Conservation (phyloP, 2,329 filamentous ascomycete genomes). For the Alternaria sp. region DNA sequence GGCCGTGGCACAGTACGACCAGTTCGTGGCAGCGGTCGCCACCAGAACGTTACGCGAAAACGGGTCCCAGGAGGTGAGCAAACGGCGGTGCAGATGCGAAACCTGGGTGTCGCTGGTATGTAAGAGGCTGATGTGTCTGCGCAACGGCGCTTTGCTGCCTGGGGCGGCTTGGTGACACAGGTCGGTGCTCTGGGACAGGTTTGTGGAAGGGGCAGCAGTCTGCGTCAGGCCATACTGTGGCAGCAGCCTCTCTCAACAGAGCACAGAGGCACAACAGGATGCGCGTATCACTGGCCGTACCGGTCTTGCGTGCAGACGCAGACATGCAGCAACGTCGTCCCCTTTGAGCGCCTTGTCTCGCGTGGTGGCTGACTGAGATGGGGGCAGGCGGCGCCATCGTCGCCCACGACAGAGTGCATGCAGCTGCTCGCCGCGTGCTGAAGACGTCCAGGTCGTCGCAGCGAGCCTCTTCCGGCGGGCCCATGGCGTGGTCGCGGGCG, state of each 20-base stretch:
- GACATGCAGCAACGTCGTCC: constrained; percentile 19
- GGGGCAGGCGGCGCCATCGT: neutral
- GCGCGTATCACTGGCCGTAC: constrained; percentile 15
- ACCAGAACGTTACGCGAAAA: constrained; percentile 38
- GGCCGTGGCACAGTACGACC: constrained; percentile 16
- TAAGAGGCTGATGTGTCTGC: constrained; percentile 14
- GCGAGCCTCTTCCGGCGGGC: neutral
- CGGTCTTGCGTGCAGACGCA: constrained; percentile 22
- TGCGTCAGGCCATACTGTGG: constrained; percentile 14
- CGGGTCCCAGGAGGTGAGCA: constrained; percentile 30
- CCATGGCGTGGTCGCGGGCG: neutral
- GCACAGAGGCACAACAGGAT: constrained; percentile 10
- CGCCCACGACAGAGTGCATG: neutral
- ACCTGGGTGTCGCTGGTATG: constrained; percentile 18
- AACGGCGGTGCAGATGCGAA: constrained; percentile 42
- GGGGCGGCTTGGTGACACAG: constrained; percentile 16
- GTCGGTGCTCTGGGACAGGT: constrained; percentile 16
- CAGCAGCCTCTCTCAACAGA: constrained; percentile 5
- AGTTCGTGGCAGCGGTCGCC: constrained; percentile 22
- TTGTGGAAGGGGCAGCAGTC: constrained; percentile 16
- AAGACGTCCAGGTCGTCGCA: neutral
- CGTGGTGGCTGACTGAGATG: constrained; percentile 15
- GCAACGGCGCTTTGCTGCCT: constrained; percentile 21
- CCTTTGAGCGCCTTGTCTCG: constrained; percentile 23
- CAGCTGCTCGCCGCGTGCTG: neutral